These are phyloP conservation scores for Apostasia shenzhenica DNA, from an alignment of 106 monocot species.

Conservation along the genomic window DNA sequence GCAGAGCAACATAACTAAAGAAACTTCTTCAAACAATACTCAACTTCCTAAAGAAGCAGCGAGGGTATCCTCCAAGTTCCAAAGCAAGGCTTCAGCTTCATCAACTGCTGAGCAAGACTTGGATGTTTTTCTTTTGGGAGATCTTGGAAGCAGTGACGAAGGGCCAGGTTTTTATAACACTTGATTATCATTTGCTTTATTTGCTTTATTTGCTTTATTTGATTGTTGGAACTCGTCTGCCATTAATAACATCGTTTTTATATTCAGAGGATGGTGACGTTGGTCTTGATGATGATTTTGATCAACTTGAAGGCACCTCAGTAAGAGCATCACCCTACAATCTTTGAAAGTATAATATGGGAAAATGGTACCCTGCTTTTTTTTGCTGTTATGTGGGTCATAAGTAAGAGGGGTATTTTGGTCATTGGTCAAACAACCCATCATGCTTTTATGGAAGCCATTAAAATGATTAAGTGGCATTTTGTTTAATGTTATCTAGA, in stretches of 20 bases:
- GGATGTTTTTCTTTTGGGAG: slow-evolving; percentile 91
- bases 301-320: slow-evolving; percentile 58
- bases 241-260: not conserved
- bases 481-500: no score
- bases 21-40: slow-evolving; percentile 11
- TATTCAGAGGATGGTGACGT: slow-evolving; percentile 55
- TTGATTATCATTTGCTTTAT: not conserved
- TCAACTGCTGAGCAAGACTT: slow-evolving; percentile 67
- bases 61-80: slow-evolving; percentile 31
- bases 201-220: not conserved
- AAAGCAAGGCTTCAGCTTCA: slow-evolving; percentile 54
- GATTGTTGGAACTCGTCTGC: not conserved
- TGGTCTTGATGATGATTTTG: slow-evolving; percentile 76
- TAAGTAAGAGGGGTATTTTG: no score
- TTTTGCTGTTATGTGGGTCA: no score
- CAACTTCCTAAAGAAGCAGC: slow-evolving; percentile 19
- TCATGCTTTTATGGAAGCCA: not conserved
- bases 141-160: slow-evolving; percentile 86
- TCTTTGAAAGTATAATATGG: not conserved
- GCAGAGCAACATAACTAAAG: slow-evolving; percentile 26
- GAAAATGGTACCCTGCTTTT: not conserved
- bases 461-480: not conserved
- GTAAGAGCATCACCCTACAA: slow-evolving; percentile 27
- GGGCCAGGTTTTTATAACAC: slow-evolving; percentile 41
- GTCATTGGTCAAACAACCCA: no score